Percentiles rank a stretch among this genome's conserved stretches.
Evolutionary conservation across 345 rosid species (phyloP).

Genomic region (Lepidium aucheri): DNA sequence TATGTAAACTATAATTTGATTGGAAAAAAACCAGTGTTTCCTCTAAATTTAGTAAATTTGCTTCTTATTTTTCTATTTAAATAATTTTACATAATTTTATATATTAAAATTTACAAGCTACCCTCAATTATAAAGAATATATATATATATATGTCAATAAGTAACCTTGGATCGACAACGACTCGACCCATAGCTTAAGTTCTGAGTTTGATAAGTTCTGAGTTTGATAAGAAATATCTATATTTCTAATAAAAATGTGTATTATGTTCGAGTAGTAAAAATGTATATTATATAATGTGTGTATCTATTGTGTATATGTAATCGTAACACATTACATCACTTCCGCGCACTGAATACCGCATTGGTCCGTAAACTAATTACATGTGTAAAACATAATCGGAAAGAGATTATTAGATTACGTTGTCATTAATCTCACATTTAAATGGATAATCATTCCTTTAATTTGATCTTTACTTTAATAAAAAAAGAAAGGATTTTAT

Average conservation of each 20-base stretch:
- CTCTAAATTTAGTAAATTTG: no score
- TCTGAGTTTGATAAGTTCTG: no score
- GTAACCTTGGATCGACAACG: no score
- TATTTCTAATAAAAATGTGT: neutral
- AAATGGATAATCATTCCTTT: slow-evolving; percentile 12
- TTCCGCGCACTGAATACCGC: neutral
- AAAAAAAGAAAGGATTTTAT: neutral
- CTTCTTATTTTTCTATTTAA: no score
- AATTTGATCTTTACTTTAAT: slow-evolving; percentile 2
- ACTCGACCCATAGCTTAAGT: no score
- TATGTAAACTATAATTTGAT: no score
- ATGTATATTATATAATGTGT: neutral
- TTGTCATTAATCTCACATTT: slow-evolving; percentile 18
- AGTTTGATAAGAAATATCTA: no score
- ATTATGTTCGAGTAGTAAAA: neutral
- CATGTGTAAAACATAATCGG: neutral
- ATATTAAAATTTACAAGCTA: no score
- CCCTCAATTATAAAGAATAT: no score
- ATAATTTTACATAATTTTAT: no score
- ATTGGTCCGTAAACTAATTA: neutral
- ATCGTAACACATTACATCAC: neutral
- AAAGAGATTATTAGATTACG: neutral
- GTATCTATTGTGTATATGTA: neutral
- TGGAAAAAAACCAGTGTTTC: no score
- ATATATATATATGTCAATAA: no score